Conservation (phyloP, 768 basidiomycete genomes). For the Tylopilus intermedius region DNA sequence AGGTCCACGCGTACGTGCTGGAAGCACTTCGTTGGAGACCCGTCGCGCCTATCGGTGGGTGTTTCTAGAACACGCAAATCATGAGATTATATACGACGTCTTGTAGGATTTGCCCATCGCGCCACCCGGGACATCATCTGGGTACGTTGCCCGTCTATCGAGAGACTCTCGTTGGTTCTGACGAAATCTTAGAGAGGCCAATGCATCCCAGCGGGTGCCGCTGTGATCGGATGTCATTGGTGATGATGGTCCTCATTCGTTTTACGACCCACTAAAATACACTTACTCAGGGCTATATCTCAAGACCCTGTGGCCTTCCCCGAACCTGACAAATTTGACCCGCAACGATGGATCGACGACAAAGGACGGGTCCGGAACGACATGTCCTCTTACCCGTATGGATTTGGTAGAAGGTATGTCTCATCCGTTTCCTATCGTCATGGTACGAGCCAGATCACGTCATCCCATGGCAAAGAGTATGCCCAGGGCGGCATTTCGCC, state of each 20-base stretch:
- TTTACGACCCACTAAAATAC: not conserved
- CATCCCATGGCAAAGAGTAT: not conserved
- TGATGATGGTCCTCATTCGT: not conserved
- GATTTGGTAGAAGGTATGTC: conserved; percentile 42
- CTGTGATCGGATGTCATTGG: conserved; percentile 19
- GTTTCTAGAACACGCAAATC: too few species aligned
- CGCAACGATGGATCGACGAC: not conserved
- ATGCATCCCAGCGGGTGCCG: conserved; percentile 23
- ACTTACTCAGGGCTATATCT: conserved; percentile 14
- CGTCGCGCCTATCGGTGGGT: too few species aligned
- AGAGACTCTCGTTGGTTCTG: conserved; percentile 31
- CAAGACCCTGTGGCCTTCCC: not conserved
- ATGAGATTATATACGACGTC: too few species aligned
- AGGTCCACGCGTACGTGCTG: too few species aligned
- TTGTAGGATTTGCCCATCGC: too few species aligned
- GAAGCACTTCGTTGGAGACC: too few species aligned
- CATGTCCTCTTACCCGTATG: conserved; percentile 41
- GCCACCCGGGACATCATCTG: too few species aligned
- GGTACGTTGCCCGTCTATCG: too few species aligned
- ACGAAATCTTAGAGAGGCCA: conserved; percentile 12
- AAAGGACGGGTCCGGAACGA: conserved; percentile 42
- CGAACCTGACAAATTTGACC: not conserved
- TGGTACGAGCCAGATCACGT: not conserved
- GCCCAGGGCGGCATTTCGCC: not conserved
- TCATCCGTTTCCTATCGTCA: not conserved